Base-by-base conservation (phyloP, 306 rosid species). In the Oemleria cerasiformis region DNA sequence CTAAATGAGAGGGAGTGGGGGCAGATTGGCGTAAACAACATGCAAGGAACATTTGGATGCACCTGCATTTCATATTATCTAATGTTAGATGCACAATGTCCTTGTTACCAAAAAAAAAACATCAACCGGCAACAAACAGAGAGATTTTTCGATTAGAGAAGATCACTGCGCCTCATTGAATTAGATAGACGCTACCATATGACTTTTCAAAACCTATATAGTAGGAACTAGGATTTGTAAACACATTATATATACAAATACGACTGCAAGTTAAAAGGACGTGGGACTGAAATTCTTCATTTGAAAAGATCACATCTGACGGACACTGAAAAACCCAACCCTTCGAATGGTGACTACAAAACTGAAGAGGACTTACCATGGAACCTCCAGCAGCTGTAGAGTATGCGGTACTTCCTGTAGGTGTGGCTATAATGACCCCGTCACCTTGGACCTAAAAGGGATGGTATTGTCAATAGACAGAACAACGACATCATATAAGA, bases 331-430 rank as follows among this genome's bases (percentile, higher is more conserved):
- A 12, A 34, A 9, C 38, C 59, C 44, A 67, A 15, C 20, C 45
- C 62, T 38, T 68, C 13, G 5, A 51, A 34, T 44, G 20, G 54
- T 17, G 9, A 57, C 45, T 21, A 38, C 4, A 5, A n/a, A 53
- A 68, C 30, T 45, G 36, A 65, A 44, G 23, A 20, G 71, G 73
- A 73, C 75, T 74, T 89, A 92, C 97, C 97, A 92, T 92, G 70
- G 99, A 94, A 81, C 99, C 99, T 75, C 97, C 99, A 53, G 99
- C 97, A 76, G 99, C 97, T 13, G 99, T 94, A 77, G 97, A 89
- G 86, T 91, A 94, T 74, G 99, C 97, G 56, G 99, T 94, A 77
- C 99, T 94, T 84, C 99, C 99, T 2, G 99, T 94, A 42, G 99
- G 99, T 67, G 97, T 94, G 79, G 97, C 99, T 55, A 94, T 88